These are phyloP conservation scores for Selaginella tamariscina DNA, from an alignment of 75 land plant species.

Conservation along the genomic window DNA sequence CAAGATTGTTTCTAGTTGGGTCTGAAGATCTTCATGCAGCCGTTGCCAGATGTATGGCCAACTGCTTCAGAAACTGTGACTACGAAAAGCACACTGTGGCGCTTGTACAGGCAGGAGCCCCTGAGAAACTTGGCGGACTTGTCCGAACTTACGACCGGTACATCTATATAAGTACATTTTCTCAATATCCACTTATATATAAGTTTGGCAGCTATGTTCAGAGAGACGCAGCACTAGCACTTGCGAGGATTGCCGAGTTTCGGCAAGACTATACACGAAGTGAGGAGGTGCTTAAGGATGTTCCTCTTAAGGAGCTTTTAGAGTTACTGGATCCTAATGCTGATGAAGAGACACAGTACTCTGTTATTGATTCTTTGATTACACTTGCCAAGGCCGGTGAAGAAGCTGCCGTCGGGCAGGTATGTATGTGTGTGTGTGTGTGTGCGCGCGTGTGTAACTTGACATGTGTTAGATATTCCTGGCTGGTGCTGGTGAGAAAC, in stretches of 20 bases:
- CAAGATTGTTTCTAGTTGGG: constrained; percentile 16
- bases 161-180: too few species aligned
- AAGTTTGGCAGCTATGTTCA: too few species aligned
- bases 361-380: constrained; percentile 23
- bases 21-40: constrained; percentile 15
- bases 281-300: constrained; percentile 16
- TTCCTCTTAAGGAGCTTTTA: constrained; percentile 20
- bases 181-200: too few species aligned
- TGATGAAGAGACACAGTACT: constrained; percentile 28
- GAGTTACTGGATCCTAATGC: constrained; percentile 23
- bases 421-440: too few species aligned
- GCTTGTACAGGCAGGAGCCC: constrained; percentile 21
- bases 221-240: constrained; percentile 17
- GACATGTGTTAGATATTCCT: constrained; percentile 18
- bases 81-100: constrained; percentile 15
- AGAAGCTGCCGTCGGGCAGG: constrained; percentile 17
- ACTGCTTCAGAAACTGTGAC: constrained; percentile 21
- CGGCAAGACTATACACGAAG: constrained; percentile 11
- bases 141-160: constrained; percentile 17
- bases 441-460: too few species aligned
- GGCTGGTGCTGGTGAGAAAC: constrained; percentile 23
- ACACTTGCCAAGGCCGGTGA: constrained; percentile 27
- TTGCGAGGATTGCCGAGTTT: constrained; percentile 28
- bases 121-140: constrained; percentile 20
- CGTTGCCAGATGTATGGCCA: constrained; percentile 24